Base-by-base conservation (phyloP, 2,329 filamentous ascomycete species). In the Colletotrichum agaves region DNA sequence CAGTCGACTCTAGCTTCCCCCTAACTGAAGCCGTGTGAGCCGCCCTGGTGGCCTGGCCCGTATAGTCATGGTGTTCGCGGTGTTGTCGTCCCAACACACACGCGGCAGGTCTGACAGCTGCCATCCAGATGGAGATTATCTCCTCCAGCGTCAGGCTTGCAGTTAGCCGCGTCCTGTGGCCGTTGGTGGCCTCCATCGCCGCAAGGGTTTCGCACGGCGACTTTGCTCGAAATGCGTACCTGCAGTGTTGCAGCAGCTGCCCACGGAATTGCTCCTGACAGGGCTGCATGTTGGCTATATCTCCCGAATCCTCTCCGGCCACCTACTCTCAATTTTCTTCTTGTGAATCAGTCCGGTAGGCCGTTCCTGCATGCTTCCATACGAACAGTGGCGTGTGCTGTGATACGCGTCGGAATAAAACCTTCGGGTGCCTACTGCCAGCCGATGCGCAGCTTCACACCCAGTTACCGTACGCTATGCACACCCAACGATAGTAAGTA, bases 361-460 rank as follows among this genome's bases (percentile, higher is more conserved):
- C 47, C 31, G 49, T 59, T 47, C 41, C 65, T 65, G 39, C 55
- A 60, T 55, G 13, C 17, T 17, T 27, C 31, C 65, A 49, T 43
- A 33, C 61, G 43, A 23, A 39, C 52, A 37, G 37, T 58, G 52
- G 46, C 41, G 33, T 57, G 7, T 47, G 55, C 23, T 21, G 61
- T 65, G 47, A 15, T 53, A 68, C 65, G 35, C 35, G 61, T 65
- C 39, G 47, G 39, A 49, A 53, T 65, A 17, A 39, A 53, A 15
- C 49, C 47, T 17, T 65, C 53, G 47, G 65, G 11, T 39, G 55
- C 33, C 55, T 50, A 33, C 61, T 33, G 55, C 27, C 39, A 17
- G 33, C 23, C 10, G 17, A 49, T 43, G 50, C 41, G 41, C 49
- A 50, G 63, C 59, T 19, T 37, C 47, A 41, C 31, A 53, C 15